Evolutionary conservation across 2,329 filamentous ascomycete species (phyloP).

Genomic region (Coniochaeta sp.): DNA sequence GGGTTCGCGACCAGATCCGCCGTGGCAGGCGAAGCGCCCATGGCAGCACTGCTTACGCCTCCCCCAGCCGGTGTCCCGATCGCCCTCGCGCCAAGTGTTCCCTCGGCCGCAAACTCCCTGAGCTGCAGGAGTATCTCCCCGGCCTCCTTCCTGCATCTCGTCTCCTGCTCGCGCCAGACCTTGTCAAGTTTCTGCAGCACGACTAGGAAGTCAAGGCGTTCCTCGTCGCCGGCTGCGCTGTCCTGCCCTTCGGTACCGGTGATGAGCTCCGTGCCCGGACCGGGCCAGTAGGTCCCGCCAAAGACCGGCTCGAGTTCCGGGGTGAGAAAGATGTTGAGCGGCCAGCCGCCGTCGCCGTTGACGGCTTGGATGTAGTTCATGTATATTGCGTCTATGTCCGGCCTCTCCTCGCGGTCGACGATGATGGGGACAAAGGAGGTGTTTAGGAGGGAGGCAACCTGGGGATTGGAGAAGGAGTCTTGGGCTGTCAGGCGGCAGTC

Average conservation of each 20-base stretch:
- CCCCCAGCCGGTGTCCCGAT: conserved; percentile 7
- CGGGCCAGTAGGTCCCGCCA: conserved; percentile 93
- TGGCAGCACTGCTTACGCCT: background rate
- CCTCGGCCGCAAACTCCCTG: conserved; percentile 81
- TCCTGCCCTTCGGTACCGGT: conserved; percentile 33
- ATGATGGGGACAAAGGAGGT: conserved; percentile 84
- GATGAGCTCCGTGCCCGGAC: conserved; percentile 50
- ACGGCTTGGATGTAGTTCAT: conserved; percentile 98
- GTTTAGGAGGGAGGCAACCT: conserved; percentile 78
- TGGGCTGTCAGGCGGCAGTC: conserved; percentile 87
- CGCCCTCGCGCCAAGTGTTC: conserved; percentile 50
- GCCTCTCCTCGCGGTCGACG: conserved; percentile 87
- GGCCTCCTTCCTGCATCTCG: conserved; percentile 75
- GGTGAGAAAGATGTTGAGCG: conserved; percentile 92
- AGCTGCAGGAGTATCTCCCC: conserved; percentile 75
- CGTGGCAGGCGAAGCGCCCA: background rate
- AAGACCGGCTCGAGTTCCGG: conserved; percentile 90
- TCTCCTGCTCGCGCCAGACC: conserved; percentile 76
- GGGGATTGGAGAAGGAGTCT: conserved; percentile 80
- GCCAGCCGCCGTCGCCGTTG: conserved; percentile 86
- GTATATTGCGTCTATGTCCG: conserved; percentile 90
- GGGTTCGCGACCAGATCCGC: background rate
- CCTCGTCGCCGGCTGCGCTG: conserved; percentile 27
- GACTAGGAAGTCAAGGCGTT: conserved; percentile 70
- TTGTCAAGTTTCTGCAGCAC: conserved; percentile 71